Evolutionary conservation across 202 grass and related monocot species (phyloP), one percentile per base, ranked within the genome.

Genomic region (Digitaria exilis): DNA sequence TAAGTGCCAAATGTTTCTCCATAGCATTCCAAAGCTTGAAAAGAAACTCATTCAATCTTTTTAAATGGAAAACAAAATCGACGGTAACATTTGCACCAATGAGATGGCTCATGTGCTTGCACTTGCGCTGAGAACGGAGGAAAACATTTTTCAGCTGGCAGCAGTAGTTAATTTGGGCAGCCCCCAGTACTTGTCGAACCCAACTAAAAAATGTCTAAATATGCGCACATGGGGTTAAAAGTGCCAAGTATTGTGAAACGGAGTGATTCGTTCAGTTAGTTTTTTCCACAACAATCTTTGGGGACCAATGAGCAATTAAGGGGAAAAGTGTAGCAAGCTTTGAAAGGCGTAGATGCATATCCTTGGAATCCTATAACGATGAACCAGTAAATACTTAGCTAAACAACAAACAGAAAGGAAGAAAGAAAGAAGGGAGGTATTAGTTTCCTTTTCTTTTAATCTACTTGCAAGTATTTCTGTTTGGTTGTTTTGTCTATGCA

Each of bases 371-470:
- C 14, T 71, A 46, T 70, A 70, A 28, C 3, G 6, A 4, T 24
- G 17, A 17, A 46, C 22, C 28, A 28, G 24, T 28, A 7, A 45
- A 4, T 14, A 70, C 67, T 28, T 8, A 15, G 66, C 42, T 46
- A 45, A 69, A 69, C 2, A 2, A 28, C 25, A 81, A 45, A 71
- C 19, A 39, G 37, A 39, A 39, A 39, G 37, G 37, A 11, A 5
- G 8, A 26, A 76, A 44, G 49, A 39, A 72, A 22, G 19, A 74
- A 22, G 1, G 3, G 31, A 57, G 14, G 4, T 51, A 24, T 49
- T 69, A 69, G n/a, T 61, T 69, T 76, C 18, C 56, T 70, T 75
- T 52, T 57, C 22, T 45, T 75, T 4, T 46, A 39, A 39, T 48
- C 49, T 79, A 66, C 39, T 46, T 37, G 6, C 13, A 48, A 25